Conservation (phyloP, 2,329 filamentous ascomycete genomes). For the Aspergillus quadrilineatus region DNA sequence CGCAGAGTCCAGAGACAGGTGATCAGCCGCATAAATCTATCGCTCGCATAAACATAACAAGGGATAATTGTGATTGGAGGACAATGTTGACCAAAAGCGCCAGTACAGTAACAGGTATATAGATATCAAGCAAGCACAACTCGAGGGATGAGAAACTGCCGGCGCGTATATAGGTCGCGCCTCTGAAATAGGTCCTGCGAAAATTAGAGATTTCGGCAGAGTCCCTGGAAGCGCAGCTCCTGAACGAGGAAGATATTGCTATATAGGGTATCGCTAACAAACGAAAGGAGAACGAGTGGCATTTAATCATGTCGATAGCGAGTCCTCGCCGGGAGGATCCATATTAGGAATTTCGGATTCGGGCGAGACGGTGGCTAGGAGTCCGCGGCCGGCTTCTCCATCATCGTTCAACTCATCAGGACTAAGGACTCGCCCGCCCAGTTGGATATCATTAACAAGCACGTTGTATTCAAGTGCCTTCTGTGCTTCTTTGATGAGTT, state of each 20-base stretch:
- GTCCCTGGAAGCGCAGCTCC: background rate
- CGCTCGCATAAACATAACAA: constrained; percentile 12
- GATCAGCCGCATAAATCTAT: constrained; percentile 14
- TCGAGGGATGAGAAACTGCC: background rate
- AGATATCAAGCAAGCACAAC: background rate
- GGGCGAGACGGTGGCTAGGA: constrained; percentile 1
- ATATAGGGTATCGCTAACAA: constrained; percentile 7
- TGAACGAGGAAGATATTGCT: background rate
- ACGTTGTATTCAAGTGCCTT: constrained; percentile 85
- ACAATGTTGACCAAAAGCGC: constrained; percentile 11
- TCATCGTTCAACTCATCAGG: constrained; percentile 60
- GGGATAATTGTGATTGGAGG: constrained; percentile 3
- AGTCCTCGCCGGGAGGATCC: background rate
- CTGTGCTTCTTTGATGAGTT: constrained; percentile 82
- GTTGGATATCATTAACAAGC: constrained; percentile 71
- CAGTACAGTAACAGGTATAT: background rate
- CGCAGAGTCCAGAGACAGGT: constrained; percentile 19
- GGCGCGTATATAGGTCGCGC: background rate
- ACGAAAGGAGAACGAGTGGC: constrained; percentile 3
- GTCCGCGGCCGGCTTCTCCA: constrained; percentile 6
- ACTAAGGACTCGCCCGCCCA: constrained; percentile 76
- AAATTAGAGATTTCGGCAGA: no score
- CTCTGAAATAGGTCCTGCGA: background rate
- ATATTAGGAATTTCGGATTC: background rate
- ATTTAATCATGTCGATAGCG: background rate